Evolutionary conservation across 73 alveolate genomes (phyloP), one percentile per base, ranked within the genome.

Genomic region (Paramecium bursaria): DNA sequence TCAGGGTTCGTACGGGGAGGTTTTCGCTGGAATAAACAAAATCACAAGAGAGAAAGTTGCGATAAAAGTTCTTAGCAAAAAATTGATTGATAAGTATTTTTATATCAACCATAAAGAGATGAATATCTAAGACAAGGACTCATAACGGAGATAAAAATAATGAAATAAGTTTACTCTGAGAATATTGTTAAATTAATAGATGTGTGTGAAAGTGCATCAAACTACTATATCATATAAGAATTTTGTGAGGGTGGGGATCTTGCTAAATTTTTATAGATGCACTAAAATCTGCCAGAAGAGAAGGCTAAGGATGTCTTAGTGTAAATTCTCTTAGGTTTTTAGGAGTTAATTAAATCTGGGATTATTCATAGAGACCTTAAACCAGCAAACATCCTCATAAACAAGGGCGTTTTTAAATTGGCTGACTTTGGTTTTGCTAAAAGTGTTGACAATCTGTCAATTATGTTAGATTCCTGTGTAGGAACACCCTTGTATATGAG

Each of bases 361-460:
- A 53, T 53, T 13, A 13, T 49, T 31, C 89, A 79, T 21, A 73
- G 89, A 54, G 89, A 79, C 30, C 48, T 79, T 2, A 79, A 79
- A 22, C 89, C 89, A 15, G 76, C 73, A 6, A 79, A 79, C 13
- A 79, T 79, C 2, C 74, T 79, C 3, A 39, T 33, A 30, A 26
- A 30, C 31, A 79, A 55, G 6, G 53, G 74, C 14, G 14, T 25
- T 9, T 54, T 29, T 31, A 79, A 79, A 23, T 47, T 79, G 21
- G 89, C 85, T 19, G 89, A 79, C 73, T 79, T 79, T 79, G 89
- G 89, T 7, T 48, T 79, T 21, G 53, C 85, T 33, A 54, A 48
- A 26, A 3, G 39, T 5, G 25, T 79, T 0, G 21, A 57, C 31
- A 50, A 9, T 14, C 10, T 30, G 25, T n/a, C n/a, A n/a, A 21